A percentile compares a stretch with the other conserved stretches of the same genome.
Evolutionary conservation across 2,329 filamentous ascomycete species (phyloP).

Genomic region (Sporothrix curviconia): DNA sequence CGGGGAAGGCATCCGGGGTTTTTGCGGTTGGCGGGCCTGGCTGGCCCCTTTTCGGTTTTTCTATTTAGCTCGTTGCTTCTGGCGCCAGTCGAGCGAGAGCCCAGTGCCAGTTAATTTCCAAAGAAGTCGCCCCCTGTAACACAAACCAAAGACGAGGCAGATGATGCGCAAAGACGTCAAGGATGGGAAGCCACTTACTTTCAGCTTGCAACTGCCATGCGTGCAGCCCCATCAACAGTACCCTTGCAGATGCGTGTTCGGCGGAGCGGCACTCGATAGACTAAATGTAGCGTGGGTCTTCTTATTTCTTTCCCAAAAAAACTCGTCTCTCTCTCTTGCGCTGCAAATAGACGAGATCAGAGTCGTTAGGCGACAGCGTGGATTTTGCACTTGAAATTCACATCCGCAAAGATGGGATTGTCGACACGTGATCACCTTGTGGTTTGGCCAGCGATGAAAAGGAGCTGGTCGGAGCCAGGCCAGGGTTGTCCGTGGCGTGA

Average conservation of each 20-base stretch:
- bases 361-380: background rate
- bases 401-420: background rate
- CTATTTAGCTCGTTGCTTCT: background rate
- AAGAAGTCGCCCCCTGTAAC: background rate
- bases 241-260: background rate
- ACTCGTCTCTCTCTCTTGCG: background rate
- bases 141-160: background rate
- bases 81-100: too few relatives aligned
- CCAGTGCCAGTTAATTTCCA: too few relatives aligned
- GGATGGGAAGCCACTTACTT: too few relatives aligned
- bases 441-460: background rate
- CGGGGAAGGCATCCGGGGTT: conserved; percentile 12
- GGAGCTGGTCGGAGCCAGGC: background rate
- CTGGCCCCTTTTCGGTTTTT: background rate
- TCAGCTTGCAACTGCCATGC: too few relatives aligned
- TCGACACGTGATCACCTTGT: too few relatives aligned
- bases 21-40: background rate
- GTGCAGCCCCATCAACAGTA: too few relatives aligned
- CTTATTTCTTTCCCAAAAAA: too few relatives aligned
- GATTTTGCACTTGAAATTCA: background rate
- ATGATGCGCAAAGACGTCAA: background rate
- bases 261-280: background rate
- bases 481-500: background rate
- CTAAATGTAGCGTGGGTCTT: too few relatives aligned
- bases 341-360: background rate